Percentiles rank a stretch among this genome's conserved stretches.
These are phyloP conservation scores for Apostasia shenzhenica DNA, from an alignment of 106 monocot species.

Conservation along the genomic window DNA sequence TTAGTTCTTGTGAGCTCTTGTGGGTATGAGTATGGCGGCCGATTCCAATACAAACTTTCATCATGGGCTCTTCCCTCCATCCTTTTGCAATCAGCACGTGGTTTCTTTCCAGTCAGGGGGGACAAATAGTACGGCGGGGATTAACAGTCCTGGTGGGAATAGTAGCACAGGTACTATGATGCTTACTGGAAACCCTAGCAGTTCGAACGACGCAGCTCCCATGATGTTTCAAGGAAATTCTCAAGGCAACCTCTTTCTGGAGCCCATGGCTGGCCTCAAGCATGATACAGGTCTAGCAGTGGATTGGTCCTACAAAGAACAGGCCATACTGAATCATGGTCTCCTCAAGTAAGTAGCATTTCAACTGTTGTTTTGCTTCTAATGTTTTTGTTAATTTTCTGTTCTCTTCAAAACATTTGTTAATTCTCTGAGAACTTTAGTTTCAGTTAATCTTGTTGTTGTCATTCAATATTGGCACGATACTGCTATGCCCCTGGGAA, in stretches of 20 bases:
- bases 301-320: constrained; percentile 51
- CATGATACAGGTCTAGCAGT: constrained; percentile 41
- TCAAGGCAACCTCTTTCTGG: constrained; percentile 6
- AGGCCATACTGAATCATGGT: constrained; percentile 32
- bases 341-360: constrained; percentile 33
- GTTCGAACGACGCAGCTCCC: constrained; percentile 20
- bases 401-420: not conserved
- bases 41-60: constrained; percentile 64
- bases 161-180: constrained; percentile 22
- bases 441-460: no score
- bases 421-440: no score
- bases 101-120: constrained; percentile 61
- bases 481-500: no score
- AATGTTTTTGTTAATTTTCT: not conserved
- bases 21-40: constrained; percentile 42
- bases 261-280: constrained; percentile 40
- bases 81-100: constrained; percentile 45
- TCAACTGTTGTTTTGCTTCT: not conserved
- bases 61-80: constrained; percentile 31
- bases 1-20: not conserved
- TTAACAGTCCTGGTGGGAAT: constrained; percentile 19
- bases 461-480: no score
- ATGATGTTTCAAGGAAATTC: constrained; percentile 14
- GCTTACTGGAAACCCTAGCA: constrained; percentile 17
- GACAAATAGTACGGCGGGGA: constrained; percentile 17